phyloP scores from a whole-genome alignment of 1,284 basidiomycete species.

The Chalciporus sp. region DNA sequence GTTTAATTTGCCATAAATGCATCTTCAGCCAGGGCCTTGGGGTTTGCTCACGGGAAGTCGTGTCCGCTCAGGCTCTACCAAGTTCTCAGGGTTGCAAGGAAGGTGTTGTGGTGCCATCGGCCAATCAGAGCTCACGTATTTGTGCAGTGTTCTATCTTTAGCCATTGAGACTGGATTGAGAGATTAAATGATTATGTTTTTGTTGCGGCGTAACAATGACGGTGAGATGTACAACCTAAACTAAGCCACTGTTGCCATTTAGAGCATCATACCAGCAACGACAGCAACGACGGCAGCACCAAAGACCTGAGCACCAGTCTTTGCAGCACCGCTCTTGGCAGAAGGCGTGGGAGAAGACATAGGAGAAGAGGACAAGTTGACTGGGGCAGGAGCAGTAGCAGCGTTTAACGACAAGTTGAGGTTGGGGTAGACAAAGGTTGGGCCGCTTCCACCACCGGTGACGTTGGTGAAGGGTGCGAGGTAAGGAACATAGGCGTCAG shows the following conservation, averaged over 20 bases:
- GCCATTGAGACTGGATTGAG: no score
- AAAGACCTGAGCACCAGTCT: constrained; percentile 10
- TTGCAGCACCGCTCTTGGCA: constrained; percentile 2
- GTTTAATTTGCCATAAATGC: no score
- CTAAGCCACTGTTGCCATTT: background rate
- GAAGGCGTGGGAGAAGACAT: background rate
- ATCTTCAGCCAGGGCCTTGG: no score
- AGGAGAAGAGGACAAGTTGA: constrained; percentile 41
- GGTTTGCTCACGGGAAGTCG: no score
- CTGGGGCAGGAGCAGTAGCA: constrained; percentile 38
- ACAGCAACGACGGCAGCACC: constrained; percentile 9
- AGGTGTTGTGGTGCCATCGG: no score
- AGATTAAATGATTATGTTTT: no score
- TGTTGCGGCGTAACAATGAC: no score
- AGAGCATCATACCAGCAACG: constrained; percentile 17
- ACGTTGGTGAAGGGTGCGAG: constrained; percentile 41
- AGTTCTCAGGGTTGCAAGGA: no score
- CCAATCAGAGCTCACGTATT: no score
- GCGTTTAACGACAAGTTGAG: constrained; percentile 40
- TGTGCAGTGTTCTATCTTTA: no score
- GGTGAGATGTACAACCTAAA: no score
- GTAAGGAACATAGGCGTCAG: constrained; percentile 42
- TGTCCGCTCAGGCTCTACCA: no score
- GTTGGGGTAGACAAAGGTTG: constrained; percentile 40
- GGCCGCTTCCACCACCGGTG: constrained; percentile 42